These are phyloP conservation scores for Pythium monospermum DNA, from an alignment of 352 stramenopile species.

Conservation along the genomic window DNA sequence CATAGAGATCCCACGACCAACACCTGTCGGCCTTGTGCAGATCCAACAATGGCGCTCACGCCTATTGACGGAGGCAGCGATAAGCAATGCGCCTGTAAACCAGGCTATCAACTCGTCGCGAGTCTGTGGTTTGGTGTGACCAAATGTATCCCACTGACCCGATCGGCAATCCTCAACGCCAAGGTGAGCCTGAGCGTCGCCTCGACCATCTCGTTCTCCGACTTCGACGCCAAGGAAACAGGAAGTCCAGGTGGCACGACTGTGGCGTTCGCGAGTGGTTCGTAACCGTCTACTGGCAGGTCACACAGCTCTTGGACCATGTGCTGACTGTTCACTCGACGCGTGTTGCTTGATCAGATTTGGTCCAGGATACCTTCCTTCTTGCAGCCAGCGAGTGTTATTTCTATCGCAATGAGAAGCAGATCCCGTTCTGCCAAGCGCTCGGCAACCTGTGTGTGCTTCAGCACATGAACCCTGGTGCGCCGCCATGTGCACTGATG, in stretches of 20 bases:
- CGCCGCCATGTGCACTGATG: slow-evolving; percentile 71
- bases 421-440: slow-evolving; percentile 78
- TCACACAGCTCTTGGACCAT: no score
- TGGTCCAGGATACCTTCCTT: slow-evolving; percentile 80
- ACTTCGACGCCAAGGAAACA: slow-evolving; percentile 34
- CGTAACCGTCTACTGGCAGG: background rate
- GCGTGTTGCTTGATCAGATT: slow-evolving; percentile 12
- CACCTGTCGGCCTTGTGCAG: slow-evolving; percentile 62
- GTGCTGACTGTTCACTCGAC: background rate
- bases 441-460: slow-evolving; percentile 93
- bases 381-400: slow-evolving; percentile 78
- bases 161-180: slow-evolving; percentile 43
- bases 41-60: slow-evolving; percentile 70
- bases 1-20: slow-evolving; percentile 29
- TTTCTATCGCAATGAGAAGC: slow-evolving; percentile 70
- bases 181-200: slow-evolving; percentile 40
- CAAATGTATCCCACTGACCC: slow-evolving; percentile 27
- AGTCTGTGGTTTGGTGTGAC: slow-evolving; percentile 24
- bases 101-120: slow-evolving; percentile 46
- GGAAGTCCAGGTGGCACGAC: slow-evolving; percentile 20
- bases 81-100: slow-evolving; percentile 51
- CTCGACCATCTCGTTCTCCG: slow-evolving; percentile 33
- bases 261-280: slow-evolving; percentile 38
- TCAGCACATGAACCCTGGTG: slow-evolving; percentile 74
- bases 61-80: slow-evolving; percentile 13